A percentile compares a stretch with the other conserved stretches of the same genome.
Conservation (phyloP, 2,329 filamentous ascomycete genomes). For the Cadophora malorum region DNA sequence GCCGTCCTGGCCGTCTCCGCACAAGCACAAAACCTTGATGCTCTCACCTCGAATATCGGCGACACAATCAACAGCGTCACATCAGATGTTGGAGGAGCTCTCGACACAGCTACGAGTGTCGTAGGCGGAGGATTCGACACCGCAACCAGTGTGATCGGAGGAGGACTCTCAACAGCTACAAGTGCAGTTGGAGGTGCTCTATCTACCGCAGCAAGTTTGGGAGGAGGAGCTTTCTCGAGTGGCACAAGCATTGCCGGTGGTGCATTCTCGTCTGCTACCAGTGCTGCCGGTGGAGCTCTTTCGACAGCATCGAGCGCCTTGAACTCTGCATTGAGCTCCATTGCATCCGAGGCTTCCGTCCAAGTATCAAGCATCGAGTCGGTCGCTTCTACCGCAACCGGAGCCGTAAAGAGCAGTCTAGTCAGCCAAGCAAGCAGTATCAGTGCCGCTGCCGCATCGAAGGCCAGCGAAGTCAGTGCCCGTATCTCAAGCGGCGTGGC, state of each 20-base stretch:
- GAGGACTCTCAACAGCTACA: conserved; percentile 16
- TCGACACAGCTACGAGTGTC: conserved; percentile 14
- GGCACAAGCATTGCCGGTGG: conserved; percentile 6
- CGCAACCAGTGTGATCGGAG: conserved; percentile 8
- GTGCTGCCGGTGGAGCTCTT: conserved; percentile 18
- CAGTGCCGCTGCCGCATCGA: conserved; percentile 17
- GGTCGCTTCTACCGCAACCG: conserved; percentile 28
- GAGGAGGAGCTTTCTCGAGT: conserved; percentile 14
- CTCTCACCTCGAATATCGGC: conserved; percentile 15
- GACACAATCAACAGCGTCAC: background rate
- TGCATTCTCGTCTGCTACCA: conserved; percentile 21
- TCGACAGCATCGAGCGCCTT: conserved; percentile 12
- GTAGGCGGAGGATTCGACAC: conserved; percentile 17
- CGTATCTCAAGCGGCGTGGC: background rate
- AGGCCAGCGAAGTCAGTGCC: conserved; percentile 6
- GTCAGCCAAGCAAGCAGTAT: conserved; percentile 21
- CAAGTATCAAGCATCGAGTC: conserved; percentile 15
- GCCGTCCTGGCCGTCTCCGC: conserved; percentile 27
- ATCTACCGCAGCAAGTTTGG: background rate
- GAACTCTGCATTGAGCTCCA: conserved; percentile 20
- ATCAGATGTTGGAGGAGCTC: conserved; percentile 7
- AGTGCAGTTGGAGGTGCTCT: background rate
- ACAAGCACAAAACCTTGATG: conserved; percentile 10
- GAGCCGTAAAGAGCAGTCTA: conserved; percentile 22
- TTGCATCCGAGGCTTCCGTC: conserved; percentile 16